Percentiles rank a stretch among this genome's conserved stretches.
Conservation (phyloP, 176 grass and related monocot genomes). For the Lolium perenne region DNA sequence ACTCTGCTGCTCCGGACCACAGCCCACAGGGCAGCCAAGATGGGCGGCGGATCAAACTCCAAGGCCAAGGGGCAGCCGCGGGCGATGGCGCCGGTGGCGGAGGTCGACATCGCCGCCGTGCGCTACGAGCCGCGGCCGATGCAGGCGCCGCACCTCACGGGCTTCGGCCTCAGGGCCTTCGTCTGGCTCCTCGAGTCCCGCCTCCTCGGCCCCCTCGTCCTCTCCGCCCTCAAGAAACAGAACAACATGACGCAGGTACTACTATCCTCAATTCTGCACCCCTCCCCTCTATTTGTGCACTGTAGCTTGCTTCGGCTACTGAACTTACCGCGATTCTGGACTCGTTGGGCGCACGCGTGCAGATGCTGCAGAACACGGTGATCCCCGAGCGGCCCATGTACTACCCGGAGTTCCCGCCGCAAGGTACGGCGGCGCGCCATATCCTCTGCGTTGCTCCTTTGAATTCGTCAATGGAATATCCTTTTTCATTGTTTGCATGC, state of each 20-base stretch:
- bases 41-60: slow-evolving; percentile 37
- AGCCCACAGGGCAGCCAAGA: not conserved
- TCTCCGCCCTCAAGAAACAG: slow-evolving; percentile 68
- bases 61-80: not conserved
- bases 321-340: too few relatives aligned
- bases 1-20: not conserved
- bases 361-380: slow-evolving; percentile 77
- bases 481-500: too few relatives aligned
- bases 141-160: slow-evolving; percentile 75
- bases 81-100: slow-evolving; percentile 64
- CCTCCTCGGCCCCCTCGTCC: slow-evolving; percentile 55
- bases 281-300: not conserved
- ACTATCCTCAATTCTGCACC: too few relatives aligned
- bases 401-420: slow-evolving; percentile 80
- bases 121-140: slow-evolving; percentile 59
- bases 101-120: slow-evolving; percentile 70
- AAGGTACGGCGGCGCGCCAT: slow-evolving; percentile 34
- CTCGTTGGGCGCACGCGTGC: not conserved
- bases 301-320: not conserved
- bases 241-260: slow-evolving; percentile 76
- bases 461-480: not conserved
- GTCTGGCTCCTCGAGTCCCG: slow-evolving; percentile 81
- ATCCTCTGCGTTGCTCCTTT: not conserved
- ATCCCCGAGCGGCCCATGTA: slow-evolving; percentile 95
- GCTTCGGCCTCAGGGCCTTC: slow-evolving; percentile 62